Base-by-base conservation (phyloP, 768 basidiomycete genomes). In the Lenzites betulinus region DNA sequence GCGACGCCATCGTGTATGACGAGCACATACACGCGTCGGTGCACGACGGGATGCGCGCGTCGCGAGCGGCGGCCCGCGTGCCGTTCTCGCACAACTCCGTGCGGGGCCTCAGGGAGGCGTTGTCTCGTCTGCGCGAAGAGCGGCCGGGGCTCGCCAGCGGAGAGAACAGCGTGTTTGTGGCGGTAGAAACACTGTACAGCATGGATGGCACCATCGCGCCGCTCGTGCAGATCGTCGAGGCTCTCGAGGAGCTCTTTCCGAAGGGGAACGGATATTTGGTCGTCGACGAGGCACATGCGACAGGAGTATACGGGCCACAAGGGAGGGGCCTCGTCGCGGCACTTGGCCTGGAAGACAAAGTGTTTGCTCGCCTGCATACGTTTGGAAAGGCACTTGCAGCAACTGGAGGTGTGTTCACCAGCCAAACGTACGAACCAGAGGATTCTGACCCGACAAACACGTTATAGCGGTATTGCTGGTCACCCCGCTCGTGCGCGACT, bases 151-250 rank as follows among this genome's bases (percentile, higher is more conserved):
- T 86, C 16, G 66, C 64, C 55, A 60, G 65, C 0, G 85, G 83
- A 0, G 71, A 74, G 26, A 63, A 64, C 36, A 87, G 77, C 65
- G 74, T 92, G 3, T 97, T 95, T 68, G 73, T 98, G 13, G 87
- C 92, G 0, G 87, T 97, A 7, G 96, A 98, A 78, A 88, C 86
- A 38, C 73, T 98, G 46, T 98, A 98, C 66, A 92, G 89, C 58
- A 98, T 98, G 96, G 96, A 98, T 65, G 96, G 96, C 15, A 96
- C 94, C 26, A 81, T 96, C 60, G 81, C 89, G 0, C 94, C 93
- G 0, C 77, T 98, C 28, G 54, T 54, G 16, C 82, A 83, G 43
- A 86, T 97, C 48, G 82, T 88, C 36, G 80, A 83, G 26, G 67
- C 81, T 3, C 67, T 93, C 44, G 85, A 93, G 26, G 77, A 81